Evolutionary conservation across 495 filamentous ascomycete species (phyloP).

Genomic region (Apodospora peruviana): DNA sequence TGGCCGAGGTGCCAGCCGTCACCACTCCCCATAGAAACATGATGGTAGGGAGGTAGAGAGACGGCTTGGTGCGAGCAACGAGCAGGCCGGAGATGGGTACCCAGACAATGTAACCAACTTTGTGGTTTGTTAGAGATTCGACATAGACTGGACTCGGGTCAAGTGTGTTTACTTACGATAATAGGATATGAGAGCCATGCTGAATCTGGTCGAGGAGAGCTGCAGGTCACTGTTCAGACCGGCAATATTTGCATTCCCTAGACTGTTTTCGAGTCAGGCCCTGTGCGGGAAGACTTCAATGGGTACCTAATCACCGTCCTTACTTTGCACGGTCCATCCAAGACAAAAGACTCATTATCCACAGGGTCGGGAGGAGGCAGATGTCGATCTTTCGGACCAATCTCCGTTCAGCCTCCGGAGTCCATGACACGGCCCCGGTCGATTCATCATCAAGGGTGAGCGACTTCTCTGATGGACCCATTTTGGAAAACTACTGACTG

Average conservation of each 20-base stretch:
- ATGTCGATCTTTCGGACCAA: conserved; percentile 31
- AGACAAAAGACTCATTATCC: conserved; percentile 34
- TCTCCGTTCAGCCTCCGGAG: conserved; percentile 16
- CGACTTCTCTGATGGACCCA: no score
- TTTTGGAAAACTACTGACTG: no score
- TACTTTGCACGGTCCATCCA: conserved; percentile 48
- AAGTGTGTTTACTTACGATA: conserved; percentile 28
- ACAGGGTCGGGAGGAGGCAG: conserved; percentile 32
- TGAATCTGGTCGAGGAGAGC: conserved; percentile 49
- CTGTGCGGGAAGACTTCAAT: background rate
- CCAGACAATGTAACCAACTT: conserved; percentile 55
- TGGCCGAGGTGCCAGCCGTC: conserved; percentile 47
- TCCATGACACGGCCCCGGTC: no score
- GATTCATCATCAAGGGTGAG: no score
- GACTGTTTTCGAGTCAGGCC: conserved; percentile 12
- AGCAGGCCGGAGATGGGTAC: background rate
- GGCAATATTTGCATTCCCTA: conserved; percentile 58
- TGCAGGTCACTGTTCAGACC: conserved; percentile 53
- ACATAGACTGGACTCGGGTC: no score
- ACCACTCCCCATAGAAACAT: conserved; percentile 55
- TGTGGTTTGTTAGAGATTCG: background rate
- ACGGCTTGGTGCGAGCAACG: conserved; percentile 26
- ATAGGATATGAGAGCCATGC: conserved; percentile 57
- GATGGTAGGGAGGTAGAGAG: conserved; percentile 47
- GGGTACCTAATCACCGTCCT: no score